These are phyloP conservation scores for Sphagnum fallax DNA, from an alignment of 228 moss, liverwort and hornwort species.

Conservation along the genomic window DNA sequence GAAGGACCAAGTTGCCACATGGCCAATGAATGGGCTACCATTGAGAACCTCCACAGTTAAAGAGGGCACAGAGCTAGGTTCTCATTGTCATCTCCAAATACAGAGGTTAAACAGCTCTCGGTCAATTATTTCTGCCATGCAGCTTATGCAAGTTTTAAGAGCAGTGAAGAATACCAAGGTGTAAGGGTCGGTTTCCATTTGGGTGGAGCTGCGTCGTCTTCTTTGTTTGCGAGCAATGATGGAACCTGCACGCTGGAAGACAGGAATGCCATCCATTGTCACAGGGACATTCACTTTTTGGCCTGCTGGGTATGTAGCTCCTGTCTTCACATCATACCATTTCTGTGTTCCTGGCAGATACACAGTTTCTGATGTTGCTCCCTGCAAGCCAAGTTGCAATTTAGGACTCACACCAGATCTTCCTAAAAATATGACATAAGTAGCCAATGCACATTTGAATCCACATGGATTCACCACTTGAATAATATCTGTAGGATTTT, in stretches of 20 bases:
- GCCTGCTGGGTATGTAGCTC: slow-evolving; percentile 64
- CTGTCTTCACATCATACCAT: slow-evolving; percentile 82
- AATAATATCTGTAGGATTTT: not conserved
- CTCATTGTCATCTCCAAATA: too few relatives aligned
- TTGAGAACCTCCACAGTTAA: too few relatives aligned
- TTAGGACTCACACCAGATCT: not conserved
- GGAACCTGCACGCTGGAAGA: slow-evolving; percentile 87
- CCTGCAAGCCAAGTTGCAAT: slow-evolving; percentile 28
- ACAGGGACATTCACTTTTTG: slow-evolving; percentile 63
- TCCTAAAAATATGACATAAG: slow-evolving; percentile 5
- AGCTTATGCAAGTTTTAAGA: too few relatives aligned
- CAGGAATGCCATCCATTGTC: slow-evolving; percentile 64
- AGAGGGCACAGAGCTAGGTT: too few relatives aligned
- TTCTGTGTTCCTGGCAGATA: slow-evolving; percentile 79
- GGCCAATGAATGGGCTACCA: too few relatives aligned
- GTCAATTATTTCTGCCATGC: too few relatives aligned
- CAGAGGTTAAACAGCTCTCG: too few relatives aligned
- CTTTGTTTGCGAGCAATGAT: slow-evolving; percentile 90
- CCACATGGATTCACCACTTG: not conserved
- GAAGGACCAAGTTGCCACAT: not conserved
- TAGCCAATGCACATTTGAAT: not conserved
- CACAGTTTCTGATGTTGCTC: slow-evolving; percentile 70
- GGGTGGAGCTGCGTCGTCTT: slow-evolving; percentile 87
- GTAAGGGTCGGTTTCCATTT: slow-evolving; percentile 97
- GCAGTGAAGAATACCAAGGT: slow-evolving; percentile 52